phyloP scores from a whole-genome alignment of 202 grass and related monocot species.

The Saccharum hybrid region DNA sequence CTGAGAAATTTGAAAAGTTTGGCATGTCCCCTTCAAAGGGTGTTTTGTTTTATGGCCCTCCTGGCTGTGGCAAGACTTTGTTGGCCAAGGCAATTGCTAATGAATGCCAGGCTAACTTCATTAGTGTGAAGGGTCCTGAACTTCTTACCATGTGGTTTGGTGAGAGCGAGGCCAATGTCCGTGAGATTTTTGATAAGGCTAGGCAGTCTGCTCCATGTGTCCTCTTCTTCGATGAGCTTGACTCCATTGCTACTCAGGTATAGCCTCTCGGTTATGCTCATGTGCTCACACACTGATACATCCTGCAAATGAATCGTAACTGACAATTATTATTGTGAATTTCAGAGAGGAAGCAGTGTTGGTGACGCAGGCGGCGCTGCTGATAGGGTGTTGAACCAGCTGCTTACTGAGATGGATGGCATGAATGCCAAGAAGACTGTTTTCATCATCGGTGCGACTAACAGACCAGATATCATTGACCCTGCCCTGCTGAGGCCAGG shows the following conservation, averaged over 20 bases:
- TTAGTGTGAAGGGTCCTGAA: slow-evolving; percentile 78
- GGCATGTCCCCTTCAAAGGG: slow-evolving; percentile 86
- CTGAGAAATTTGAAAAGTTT: slow-evolving; percentile 82
- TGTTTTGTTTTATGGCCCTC: slow-evolving; percentile 93
- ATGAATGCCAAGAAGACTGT: slow-evolving; percentile 77
- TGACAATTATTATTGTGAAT: slow-evolving; percentile 4
- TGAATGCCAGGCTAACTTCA: slow-evolving; percentile 94
- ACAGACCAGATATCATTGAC: slow-evolving; percentile 70
- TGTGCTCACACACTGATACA: neutral
- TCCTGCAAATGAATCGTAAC: neutral
- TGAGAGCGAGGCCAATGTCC: slow-evolving; percentile 74
- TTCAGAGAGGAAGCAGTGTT: slow-evolving; percentile 65
- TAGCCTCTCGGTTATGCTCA: neutral
- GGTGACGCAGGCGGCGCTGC: slow-evolving; percentile 71
- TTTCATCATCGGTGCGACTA: slow-evolving; percentile 69
- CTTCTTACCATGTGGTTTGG: slow-evolving; percentile 86
- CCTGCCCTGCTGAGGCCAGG: slow-evolving; percentile 68
- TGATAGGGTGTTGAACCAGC: slow-evolving; percentile 68
- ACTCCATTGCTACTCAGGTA: slow-evolving; percentile 80
- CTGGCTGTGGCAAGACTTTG: slow-evolving; percentile 90
- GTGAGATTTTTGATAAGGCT: slow-evolving; percentile 86
- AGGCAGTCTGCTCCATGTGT: slow-evolving; percentile 77
- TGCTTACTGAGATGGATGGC: slow-evolving; percentile 75
- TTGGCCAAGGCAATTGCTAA: slow-evolving; percentile 97
- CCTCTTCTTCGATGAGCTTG: slow-evolving; percentile 75